Evolutionary conservation across 2,329 filamentous ascomycete species (phyloP), one percentile per base, ranked within the genome.

Genomic region (Penicillium sp.): DNA sequence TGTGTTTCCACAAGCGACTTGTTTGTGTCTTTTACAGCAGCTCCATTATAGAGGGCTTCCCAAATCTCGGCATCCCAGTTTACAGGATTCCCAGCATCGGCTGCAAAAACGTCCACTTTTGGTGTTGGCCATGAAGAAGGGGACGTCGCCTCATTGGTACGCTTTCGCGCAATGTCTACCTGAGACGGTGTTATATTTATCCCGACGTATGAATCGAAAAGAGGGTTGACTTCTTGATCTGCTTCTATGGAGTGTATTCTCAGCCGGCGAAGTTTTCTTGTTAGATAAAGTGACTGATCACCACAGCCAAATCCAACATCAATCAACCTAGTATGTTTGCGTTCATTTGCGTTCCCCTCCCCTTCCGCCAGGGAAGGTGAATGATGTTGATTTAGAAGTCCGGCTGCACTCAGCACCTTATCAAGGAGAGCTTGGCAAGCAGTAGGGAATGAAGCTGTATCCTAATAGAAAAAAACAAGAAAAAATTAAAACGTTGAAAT

Each of bases 231-330:
- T n/a, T 12, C n/a, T n/a, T n/a, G n/a, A n/a, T n/a, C n/a, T n/a
- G n/a, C 46, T 5, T 14, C 28, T 14, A n/a, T 8, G 14, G 47
- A 5, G 6, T 23, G n/a, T 4, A 33, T 26, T 14, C 23, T n/a
- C n/a, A n/a, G n/a, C 6, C 45, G 52, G 14, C 42, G 33, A 50
- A 68, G 59, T 23, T 69, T 63, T 12, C 64, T 65, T 1, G 69
- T 73, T 21, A 83, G 62, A 55, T 79, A 75, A 20, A 79, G 64
- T 0, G 77, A 81, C 64, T 85, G 83, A 61, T 85, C 81, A 30
- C 83, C 83, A 59, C 83, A 85, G 9, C 83, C 82, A 59, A 83
- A 81, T 2, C 83, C 82, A 1, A 84, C 70, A 58, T 85, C 82
- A 1, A 85, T 67, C 9, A 69, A 47, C 1, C 51, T 57, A n/a